These are phyloP conservation scores for Hyaloperonospora brassicae DNA, from an alignment of 352 stramenopile species.

Conservation along the genomic window DNA sequence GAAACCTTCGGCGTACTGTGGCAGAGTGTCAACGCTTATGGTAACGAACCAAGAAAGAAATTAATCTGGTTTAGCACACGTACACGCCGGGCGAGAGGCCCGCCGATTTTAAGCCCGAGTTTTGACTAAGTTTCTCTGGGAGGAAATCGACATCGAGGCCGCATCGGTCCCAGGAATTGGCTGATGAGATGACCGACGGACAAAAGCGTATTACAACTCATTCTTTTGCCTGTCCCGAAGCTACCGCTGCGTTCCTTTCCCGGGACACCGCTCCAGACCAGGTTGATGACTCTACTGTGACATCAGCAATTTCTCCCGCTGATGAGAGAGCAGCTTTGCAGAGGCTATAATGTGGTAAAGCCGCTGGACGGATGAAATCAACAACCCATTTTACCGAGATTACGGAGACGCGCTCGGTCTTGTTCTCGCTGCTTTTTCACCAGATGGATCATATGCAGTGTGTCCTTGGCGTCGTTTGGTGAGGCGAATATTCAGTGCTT, in stretches of 20 bases:
- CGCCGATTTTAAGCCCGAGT: too few relatives aligned
- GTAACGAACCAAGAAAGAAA: too few relatives aligned
- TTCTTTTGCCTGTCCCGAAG: background rate
- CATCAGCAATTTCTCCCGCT: background rate
- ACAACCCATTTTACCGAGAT: background rate
- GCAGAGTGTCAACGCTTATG: too few relatives aligned
- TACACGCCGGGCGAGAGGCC: too few relatives aligned
- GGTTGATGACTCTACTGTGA: background rate
- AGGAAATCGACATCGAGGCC: background rate
- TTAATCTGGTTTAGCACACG: too few relatives aligned
- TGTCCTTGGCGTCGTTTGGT: too few relatives aligned
- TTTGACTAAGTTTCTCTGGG: too few relatives aligned
- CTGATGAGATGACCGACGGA: background rate
- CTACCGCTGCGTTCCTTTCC: background rate
- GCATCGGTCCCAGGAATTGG: background rate
- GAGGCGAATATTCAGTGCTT: too few relatives aligned
- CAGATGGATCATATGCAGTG: too few relatives aligned
- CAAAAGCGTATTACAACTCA: background rate
- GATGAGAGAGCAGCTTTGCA: constrained; percentile 17
- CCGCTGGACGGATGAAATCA: constrained; percentile 1
- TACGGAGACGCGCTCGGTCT: background rate
- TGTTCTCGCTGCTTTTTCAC: background rate
- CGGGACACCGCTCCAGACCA: background rate
- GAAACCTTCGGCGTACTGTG: too few relatives aligned
- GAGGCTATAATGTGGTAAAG: background rate